phyloP scores from a whole-genome alignment of 2,329 filamentous ascomycete species.

The Paecilomyces dactylethromorphus region DNA sequence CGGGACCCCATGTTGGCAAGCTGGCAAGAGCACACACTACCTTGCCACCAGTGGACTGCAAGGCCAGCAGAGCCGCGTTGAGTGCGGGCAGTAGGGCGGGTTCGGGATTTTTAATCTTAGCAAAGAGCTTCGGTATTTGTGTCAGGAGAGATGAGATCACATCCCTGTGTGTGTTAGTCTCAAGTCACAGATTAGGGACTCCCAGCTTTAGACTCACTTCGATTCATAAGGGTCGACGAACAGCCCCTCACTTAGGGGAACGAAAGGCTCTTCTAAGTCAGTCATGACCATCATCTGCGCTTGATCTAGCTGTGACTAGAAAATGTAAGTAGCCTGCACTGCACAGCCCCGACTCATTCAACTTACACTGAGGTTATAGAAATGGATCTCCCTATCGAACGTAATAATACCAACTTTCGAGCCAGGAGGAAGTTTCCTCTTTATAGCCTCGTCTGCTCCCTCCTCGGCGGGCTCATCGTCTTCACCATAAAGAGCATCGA shows the following conservation, averaged over 20 bases:
- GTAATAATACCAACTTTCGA: slow-evolving; percentile 92
- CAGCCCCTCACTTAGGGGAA: slow-evolving; percentile 81
- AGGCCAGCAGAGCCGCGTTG: slow-evolving; percentile 73
- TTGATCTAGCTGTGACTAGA: slow-evolving; percentile 65
- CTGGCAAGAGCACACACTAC: slow-evolving; percentile 79
- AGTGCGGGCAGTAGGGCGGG: slow-evolving; percentile 79
- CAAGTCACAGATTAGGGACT: not conserved
- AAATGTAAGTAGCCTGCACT: slow-evolving; percentile 18
- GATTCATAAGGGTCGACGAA: slow-evolving; percentile 94
- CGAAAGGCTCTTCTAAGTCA: slow-evolving; percentile 92
- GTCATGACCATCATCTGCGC: slow-evolving; percentile 99
- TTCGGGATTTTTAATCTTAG: slow-evolving; percentile 81
- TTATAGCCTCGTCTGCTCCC: slow-evolving; percentile 46
- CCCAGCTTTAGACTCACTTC: slow-evolving; percentile 45
- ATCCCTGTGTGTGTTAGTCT: slow-evolving; percentile 37
- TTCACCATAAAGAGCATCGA: slow-evolving; percentile 73
- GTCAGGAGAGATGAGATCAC: slow-evolving; percentile 84
- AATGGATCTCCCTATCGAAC: slow-evolving; percentile 94
- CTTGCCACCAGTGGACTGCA: slow-evolving; percentile 85
- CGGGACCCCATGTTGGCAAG: slow-evolving; percentile 88
- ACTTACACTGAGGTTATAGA: slow-evolving; percentile 85
- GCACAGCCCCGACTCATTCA: not conserved
- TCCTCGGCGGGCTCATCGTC: slow-evolving; percentile 49
- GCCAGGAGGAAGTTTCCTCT: slow-evolving; percentile 61
- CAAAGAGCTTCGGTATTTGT: slow-evolving; percentile 78